Conservation (phyloP, 495 filamentous ascomycete species). For the Hypoxylon lenormandii region DNA sequence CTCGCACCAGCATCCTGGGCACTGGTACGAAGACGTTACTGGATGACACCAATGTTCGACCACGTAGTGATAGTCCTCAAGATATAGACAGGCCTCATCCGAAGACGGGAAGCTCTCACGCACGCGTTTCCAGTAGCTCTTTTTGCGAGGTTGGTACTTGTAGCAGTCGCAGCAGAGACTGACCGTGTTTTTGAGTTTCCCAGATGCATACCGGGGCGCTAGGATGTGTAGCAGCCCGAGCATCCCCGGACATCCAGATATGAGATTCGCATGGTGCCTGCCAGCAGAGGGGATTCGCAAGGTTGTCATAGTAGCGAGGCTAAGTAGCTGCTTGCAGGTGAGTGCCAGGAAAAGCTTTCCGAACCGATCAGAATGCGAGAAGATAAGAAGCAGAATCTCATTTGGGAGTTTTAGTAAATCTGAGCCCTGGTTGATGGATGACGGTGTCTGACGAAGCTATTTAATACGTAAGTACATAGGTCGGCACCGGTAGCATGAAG, state of each 20-base stretch:
- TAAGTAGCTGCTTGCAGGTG: not conserved
- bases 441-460: no score
- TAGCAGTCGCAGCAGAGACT: constrained; percentile 5
- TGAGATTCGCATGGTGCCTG: not conserved
- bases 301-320: not conserved
- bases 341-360: not conserved
- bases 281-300: not conserved
- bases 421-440: no score
- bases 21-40: not conserved
- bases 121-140: not conserved
- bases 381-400: not conserved
- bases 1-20: not conserved
- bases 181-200: not conserved
- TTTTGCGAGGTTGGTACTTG: not conserved
- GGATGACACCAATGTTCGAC: no score
- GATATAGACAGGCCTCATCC: not conserved
- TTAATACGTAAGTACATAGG: no score
- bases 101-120: not conserved
- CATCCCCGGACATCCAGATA: not conserved
- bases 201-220: not conserved
- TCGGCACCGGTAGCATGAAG: no score
- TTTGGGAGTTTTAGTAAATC: not conserved
- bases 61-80: not conserved
- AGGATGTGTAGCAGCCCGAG: not conserved
- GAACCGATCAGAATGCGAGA: not conserved